phyloP scores from a whole-genome alignment of 1,284 basidiomycete genomes.

The Malassezia furfur region DNA sequence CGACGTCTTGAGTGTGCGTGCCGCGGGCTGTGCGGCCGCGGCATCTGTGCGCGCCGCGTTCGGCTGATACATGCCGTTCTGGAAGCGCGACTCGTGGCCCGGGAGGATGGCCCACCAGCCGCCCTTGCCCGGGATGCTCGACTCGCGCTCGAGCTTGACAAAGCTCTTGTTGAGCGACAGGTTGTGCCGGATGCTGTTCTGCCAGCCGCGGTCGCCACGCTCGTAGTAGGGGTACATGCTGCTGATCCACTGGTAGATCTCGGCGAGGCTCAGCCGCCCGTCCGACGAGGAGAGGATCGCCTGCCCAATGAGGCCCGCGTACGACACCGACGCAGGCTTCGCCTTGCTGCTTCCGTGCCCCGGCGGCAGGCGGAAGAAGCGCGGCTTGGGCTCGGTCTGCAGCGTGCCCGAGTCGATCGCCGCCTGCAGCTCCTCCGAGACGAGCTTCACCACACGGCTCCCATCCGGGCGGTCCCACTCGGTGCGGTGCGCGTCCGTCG shows the following conservation, averaged over 20 bases:
- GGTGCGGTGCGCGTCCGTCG: conserved; percentile 18
- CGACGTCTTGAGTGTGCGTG: background rate
- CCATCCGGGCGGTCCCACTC: conserved; percentile 45
- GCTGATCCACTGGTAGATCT: conserved; percentile 92
- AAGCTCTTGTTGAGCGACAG: conserved; percentile 77
- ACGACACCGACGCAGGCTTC: conserved; percentile 54
- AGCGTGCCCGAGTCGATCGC: conserved; percentile 38
- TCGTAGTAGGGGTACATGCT: conserved; percentile 88
- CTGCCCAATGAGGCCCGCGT: conserved; percentile 89
- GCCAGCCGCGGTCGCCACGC: conserved; percentile 86
- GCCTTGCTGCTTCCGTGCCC: conserved; percentile 32
- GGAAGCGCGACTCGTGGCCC: conserved; percentile 45
- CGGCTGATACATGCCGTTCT: conserved; percentile 32
- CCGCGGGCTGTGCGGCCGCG: background rate
- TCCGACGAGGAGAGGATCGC: conserved; percentile 76
- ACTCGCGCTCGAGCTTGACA: conserved; percentile 51
- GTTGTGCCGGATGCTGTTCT: conserved; percentile 83
- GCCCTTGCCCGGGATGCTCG: conserved; percentile 50
- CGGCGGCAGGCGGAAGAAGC: conserved; percentile 41
- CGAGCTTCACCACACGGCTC: conserved; percentile 39
- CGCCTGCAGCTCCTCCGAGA: conserved; percentile 43
- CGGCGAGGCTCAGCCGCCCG: conserved; percentile 77
- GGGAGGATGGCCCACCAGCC: conserved; percentile 50
- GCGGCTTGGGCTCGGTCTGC: conserved; percentile 33
- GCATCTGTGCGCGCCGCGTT: background rate